Conservation (phyloP, 2,329 filamentous ascomycete species). For the Colletotrichum tofieldiae region DNA sequence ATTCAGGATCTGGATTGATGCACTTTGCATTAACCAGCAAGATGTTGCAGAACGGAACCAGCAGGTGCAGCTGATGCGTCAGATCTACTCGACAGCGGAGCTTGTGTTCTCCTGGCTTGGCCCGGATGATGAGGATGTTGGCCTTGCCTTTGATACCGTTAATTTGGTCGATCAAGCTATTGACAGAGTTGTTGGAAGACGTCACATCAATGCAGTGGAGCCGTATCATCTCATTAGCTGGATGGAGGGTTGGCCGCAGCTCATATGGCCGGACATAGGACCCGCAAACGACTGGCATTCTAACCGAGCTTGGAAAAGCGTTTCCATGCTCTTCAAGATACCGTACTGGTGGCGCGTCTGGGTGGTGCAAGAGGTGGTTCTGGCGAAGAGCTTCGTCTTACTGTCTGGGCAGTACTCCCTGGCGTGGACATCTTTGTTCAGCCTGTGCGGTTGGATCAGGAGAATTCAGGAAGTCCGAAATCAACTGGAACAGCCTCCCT, state of each 20-base stretch:
- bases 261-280: no score
- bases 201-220: no score
- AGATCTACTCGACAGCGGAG: background rate
- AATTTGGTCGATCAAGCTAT: background rate
- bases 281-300: no score
- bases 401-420: background rate
- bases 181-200: no score
- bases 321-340: no score
- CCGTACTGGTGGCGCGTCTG: no score
- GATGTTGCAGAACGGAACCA: conserved; percentile 1
- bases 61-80: background rate
- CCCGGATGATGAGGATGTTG: background rate
- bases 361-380: no score
- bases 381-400: no score
- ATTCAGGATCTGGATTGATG: background rate
- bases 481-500: background rate
- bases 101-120: conserved; percentile 4
- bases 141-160: background rate
- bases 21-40: conserved; percentile 4
- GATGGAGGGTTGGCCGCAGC: no score
- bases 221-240: no score
- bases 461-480: background rate
- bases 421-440: background rate
- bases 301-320: no score
- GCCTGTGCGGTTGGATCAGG: background rate